A percentile compares a stretch with the other conserved stretches of the same genome.
These are phyloP conservation scores for Dipodascopsis tothii DNA, from an alignment of 805 yeast genomes.

Conservation along the genomic window DNA sequence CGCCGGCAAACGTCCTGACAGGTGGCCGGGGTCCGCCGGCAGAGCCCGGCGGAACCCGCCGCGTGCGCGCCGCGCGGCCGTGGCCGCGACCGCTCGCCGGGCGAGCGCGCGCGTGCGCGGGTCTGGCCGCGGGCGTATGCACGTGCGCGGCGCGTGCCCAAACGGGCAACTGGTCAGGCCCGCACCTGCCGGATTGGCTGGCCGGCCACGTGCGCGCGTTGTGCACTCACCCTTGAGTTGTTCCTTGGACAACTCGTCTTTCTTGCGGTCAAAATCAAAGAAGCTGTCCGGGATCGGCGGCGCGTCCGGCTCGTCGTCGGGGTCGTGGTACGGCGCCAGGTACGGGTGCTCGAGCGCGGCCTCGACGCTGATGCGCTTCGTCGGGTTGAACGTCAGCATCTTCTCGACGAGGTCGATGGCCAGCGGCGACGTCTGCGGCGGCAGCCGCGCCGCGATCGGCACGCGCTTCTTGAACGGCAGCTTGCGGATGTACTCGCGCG, in stretches of 20 bases:
- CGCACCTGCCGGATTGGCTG: background rate
- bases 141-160: background rate
- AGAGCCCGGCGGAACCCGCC: background rate
- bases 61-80: background rate
- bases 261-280: constrained; percentile 78
- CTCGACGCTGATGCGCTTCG: constrained; percentile 70
- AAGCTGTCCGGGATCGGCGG: constrained; percentile 77
- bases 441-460: constrained; percentile 37
- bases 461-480: constrained; percentile 64
- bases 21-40: too few species aligned
- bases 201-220: background rate
- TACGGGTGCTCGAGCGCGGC: constrained; percentile 85
- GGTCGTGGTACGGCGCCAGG: constrained; percentile 82
- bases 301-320: constrained; percentile 84
- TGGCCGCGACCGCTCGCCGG: background rate
- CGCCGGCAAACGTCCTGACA: too few species aligned
- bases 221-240: constrained; percentile 54
- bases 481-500: constrained; percentile 77
- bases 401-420: constrained; percentile 63
- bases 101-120: background rate
- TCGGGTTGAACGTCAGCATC: constrained; percentile 76
- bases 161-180: background rate
- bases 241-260: constrained; percentile 66
- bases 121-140: background rate
- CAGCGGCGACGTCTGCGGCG: constrained; percentile 36